Percentiles rank a stretch among this genome's conserved stretches.
phyloP scores from a whole-genome alignment of 2,329 filamentous ascomycete genomes.

The Alternaria alternata region DNA sequence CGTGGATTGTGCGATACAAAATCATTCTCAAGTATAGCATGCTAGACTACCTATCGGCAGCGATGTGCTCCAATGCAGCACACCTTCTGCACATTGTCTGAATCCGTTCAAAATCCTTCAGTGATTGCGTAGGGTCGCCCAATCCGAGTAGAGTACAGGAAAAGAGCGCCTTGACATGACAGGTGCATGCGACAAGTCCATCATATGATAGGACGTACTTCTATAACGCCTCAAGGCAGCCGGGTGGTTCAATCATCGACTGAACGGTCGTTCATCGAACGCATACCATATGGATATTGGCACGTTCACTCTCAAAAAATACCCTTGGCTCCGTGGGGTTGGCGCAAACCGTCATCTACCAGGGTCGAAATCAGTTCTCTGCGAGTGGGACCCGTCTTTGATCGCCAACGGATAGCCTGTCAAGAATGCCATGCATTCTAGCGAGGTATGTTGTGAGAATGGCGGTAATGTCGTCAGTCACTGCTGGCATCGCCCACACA shows the following conservation, averaged over 20 bases:
- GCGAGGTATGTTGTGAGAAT: constrained; percentile 5
- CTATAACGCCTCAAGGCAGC: too few species aligned
- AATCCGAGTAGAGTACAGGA: background rate
- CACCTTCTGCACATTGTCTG: background rate
- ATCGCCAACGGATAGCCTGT: background rate
- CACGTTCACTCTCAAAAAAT: background rate
- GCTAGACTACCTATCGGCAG: background rate
- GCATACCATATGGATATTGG: background rate
- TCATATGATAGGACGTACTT: background rate
- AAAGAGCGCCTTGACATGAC: background rate
- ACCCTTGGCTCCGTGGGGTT: background rate
- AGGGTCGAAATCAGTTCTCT: background rate
- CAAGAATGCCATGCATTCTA: constrained; percentile 1
- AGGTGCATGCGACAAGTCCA: background rate
- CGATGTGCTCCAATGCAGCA: background rate
- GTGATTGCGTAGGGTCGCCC: background rate
- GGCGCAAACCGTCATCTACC: background rate
- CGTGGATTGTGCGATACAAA: background rate
- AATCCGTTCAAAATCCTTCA: background rate
- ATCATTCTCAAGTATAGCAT: background rate
- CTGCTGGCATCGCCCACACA: background rate
- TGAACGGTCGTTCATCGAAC: background rate
- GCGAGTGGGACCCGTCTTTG: background rate
- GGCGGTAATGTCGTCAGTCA: constrained; percentile 8
- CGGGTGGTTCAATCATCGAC: background rate